Base-by-base conservation (phyloP, 768 basidiomycete species). In the Dacryopinax primogenitus region DNA sequence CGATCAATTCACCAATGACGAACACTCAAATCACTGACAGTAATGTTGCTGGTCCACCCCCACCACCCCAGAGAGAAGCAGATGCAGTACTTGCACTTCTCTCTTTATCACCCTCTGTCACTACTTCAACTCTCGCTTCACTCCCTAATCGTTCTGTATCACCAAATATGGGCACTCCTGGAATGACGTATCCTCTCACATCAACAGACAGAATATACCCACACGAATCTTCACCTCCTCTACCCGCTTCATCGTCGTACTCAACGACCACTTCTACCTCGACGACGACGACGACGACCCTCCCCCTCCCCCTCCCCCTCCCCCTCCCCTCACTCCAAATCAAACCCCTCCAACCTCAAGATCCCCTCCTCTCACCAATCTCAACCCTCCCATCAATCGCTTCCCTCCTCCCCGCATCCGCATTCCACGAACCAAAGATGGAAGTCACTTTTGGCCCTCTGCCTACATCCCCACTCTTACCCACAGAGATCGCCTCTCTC, bases 381-480 rank as follows among this genome's bases (percentile, higher is more conserved):
- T 15, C 45, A 7, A 21, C 23, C 45, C 12, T 47, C 23, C 12
- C 45, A 9, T 47, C 45, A 26, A 47, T 47, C 45, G 13, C 45
- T 9, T 11, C 11, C n/a, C 45, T 47, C 13, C 45, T 47, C 45
- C 36, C 36, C 9, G 36, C 36, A 37, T 9, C 11, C 36, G 45
- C 45, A 21, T 47, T 47, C 23, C 45, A 47, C 13, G 45, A 47
- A 47, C 45, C 45, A 23, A 47, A 47, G 45, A 47, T 47, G 45
- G 45, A 47, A 23, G 45, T 47, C 45, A 47, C 45, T 13, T 47
- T 47, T 21, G 45, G 45, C 9, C 45, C 45, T 47, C 23, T 47
- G 45, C 45, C 45, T 47, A 47, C 36, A 9, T 37, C 36, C 36
- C 45, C 23, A 9, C 13, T 47, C 45, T 23, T 39, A 11, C 12